phyloP scores from a whole-genome alignment of 2,329 filamentous ascomycete genomes.

The Massarina eburnea region DNA sequence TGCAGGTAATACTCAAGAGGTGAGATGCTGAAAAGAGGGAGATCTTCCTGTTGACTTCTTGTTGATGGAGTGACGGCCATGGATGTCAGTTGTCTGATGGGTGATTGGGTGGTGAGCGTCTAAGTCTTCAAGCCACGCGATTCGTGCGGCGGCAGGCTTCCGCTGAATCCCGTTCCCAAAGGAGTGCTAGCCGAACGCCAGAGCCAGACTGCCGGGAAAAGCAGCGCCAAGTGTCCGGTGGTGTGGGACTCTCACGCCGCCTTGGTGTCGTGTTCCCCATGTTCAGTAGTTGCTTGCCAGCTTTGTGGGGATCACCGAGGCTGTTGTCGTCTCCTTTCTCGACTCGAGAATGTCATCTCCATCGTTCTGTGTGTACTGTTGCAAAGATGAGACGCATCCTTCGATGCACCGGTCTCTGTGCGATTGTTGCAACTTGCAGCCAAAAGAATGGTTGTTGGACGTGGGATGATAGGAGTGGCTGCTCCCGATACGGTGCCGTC shows the following conservation, averaged over 20 bases:
- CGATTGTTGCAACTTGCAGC: background rate
- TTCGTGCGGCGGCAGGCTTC: slow-evolving; percentile 32
- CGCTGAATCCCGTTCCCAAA: slow-evolving; percentile 25
- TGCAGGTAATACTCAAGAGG: background rate
- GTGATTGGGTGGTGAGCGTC: slow-evolving; percentile 19
- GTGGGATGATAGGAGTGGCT: slow-evolving; percentile 2
- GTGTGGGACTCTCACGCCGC: slow-evolving; percentile 39
- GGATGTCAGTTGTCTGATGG: slow-evolving; percentile 21
- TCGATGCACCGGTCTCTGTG: background rate
- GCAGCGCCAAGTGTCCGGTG: slow-evolving; percentile 36
- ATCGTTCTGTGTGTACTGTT: too few species aligned
- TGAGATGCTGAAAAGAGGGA: too few species aligned
- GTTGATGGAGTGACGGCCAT: slow-evolving; percentile 3
- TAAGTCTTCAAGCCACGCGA: slow-evolving; percentile 33
- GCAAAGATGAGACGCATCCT: background rate
- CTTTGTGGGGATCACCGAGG: slow-evolving; percentile 20
- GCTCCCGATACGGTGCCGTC: background rate
- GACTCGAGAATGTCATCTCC: too few species aligned
- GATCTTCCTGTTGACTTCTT: too few species aligned
- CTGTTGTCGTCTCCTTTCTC: background rate
- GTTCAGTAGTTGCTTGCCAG: slow-evolving; percentile 20
- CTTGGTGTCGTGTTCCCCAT: slow-evolving; percentile 33
- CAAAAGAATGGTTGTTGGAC: background rate
- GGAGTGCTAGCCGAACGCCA: slow-evolving; percentile 24
- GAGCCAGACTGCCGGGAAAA: slow-evolving; percentile 33